Percentiles rank a stretch among this genome's conserved stretches.
These are phyloP conservation scores for Clausena lansium DNA, from an alignment of 345 rosid genomes.

Conservation along the genomic window DNA sequence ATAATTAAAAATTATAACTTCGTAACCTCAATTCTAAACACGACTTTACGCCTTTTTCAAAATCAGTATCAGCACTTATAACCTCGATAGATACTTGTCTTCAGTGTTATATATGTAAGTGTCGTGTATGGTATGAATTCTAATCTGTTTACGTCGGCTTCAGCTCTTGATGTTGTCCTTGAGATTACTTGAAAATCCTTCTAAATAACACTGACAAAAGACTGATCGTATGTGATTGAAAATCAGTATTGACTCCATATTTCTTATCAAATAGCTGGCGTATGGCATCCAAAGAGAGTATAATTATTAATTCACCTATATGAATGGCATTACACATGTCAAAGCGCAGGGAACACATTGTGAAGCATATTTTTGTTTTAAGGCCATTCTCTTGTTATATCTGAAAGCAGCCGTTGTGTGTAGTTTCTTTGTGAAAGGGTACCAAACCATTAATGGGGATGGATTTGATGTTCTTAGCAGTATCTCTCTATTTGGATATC, in stretches of 20 bases:
- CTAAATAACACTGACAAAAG: background rate
- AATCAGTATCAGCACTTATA: background rate
- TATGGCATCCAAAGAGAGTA: background rate
- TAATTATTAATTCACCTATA: background rate
- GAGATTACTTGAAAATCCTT: background rate
- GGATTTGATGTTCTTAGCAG: background rate
- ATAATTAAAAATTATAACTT: no score
- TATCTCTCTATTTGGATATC: slow-evolving; percentile 10
- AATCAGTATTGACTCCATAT: background rate
- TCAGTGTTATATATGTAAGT: background rate
- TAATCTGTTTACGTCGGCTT: background rate
- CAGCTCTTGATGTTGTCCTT: background rate
- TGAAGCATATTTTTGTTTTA: background rate
- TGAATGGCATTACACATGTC: background rate
- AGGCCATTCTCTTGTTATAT: background rate
- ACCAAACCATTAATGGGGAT: background rate
- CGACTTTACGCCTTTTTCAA: no score
- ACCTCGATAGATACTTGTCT: background rate
- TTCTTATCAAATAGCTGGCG: slow-evolving; percentile 11
- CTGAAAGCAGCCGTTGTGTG: no score
- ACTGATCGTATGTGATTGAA: background rate
- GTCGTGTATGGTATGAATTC: background rate
- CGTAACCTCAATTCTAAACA: no score
- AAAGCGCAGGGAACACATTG: background rate
- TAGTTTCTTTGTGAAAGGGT: background rate